phyloP scores from a whole-genome alignment of 2,329 filamentous ascomycete species.

The Colletotrichum sp. region DNA sequence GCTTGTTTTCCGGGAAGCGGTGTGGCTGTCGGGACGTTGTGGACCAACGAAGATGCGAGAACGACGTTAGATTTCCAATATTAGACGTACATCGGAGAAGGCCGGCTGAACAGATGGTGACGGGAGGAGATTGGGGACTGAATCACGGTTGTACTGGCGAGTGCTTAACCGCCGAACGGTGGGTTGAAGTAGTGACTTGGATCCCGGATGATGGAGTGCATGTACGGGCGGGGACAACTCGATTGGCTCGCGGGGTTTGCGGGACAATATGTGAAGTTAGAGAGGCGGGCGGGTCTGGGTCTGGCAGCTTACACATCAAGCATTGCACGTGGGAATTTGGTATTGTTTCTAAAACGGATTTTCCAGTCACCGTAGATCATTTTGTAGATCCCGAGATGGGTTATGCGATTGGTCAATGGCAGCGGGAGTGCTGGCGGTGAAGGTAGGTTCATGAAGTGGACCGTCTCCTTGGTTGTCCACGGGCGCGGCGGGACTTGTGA shows the following conservation, averaged over 20 bases:
- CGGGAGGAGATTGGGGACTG: background rate
- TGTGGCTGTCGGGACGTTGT: background rate
- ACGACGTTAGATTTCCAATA: background rate
- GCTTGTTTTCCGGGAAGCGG: background rate
- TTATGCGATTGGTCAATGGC: background rate
- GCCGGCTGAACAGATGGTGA: too few species aligned
- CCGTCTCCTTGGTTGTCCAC: background rate
- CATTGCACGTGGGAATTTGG: background rate
- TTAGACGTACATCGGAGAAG: background rate
- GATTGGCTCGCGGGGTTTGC: background rate
- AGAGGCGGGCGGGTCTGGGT: background rate
- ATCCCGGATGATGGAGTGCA: background rate
- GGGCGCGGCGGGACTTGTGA: background rate
- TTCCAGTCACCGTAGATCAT: background rate
- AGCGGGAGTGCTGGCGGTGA: background rate
- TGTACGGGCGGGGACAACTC: background rate
- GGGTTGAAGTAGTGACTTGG: background rate
- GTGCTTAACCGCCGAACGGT: background rate
- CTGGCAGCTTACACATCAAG: background rate
- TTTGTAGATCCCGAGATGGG: background rate
- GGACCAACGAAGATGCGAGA: background rate
- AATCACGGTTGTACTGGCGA: background rate
- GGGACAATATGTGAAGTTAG: background rate
- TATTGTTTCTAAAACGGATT: background rate
- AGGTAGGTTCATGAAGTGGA: background rate